Percentiles rank a stretch among this genome's conserved stretches.
These are phyloP conservation scores for Herpetomonas tarakana DNA, from an alignment of 208 protist species.

Conservation along the genomic window DNA sequence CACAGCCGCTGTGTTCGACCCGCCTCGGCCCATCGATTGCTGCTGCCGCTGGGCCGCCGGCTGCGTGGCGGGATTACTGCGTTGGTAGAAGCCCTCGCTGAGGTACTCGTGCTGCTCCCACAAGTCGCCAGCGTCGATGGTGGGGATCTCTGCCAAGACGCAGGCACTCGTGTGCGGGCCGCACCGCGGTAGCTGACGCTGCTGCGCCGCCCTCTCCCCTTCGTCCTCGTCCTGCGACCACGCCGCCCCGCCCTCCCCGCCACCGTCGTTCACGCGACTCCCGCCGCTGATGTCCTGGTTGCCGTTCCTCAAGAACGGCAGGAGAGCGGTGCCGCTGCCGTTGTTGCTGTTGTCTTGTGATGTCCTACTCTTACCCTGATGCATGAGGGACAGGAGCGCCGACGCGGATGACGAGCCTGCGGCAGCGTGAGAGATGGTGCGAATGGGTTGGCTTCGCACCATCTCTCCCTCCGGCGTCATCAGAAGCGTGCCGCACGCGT, in stretches of 20 bases:
- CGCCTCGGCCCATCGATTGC: no score
- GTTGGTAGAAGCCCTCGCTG: not conserved
- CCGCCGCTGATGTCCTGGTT: not conserved
- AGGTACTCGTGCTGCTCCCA: not conserved
- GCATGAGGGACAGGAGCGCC: not conserved
- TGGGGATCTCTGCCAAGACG: constrained; percentile 39
- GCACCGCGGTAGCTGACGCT: not conserved
- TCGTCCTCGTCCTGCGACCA: no score
- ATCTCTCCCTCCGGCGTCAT: constrained; percentile 40
- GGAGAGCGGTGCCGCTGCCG: no score
- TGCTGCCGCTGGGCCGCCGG: constrained; percentile 11
- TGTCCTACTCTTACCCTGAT: not conserved
- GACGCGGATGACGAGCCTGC: constrained; percentile 8
- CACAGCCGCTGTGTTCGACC: not conserved
- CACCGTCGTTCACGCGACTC: no score
- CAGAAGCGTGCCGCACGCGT: constrained; percentile 44
- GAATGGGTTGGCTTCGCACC: constrained; percentile 34
- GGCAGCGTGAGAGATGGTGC: constrained; percentile 15
- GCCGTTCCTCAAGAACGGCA: not conserved
- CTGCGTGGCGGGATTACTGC: constrained; percentile 10
- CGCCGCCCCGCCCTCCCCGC: no score
- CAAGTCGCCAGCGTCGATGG: not conserved
- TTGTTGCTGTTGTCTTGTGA: no score
- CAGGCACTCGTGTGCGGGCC: constrained; percentile 18
- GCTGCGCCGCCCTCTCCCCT: not conserved